Evolutionary conservation across 2,329 filamentous ascomycete species (phyloP).

Genomic region (Colletotrichum plurivorum): DNA sequence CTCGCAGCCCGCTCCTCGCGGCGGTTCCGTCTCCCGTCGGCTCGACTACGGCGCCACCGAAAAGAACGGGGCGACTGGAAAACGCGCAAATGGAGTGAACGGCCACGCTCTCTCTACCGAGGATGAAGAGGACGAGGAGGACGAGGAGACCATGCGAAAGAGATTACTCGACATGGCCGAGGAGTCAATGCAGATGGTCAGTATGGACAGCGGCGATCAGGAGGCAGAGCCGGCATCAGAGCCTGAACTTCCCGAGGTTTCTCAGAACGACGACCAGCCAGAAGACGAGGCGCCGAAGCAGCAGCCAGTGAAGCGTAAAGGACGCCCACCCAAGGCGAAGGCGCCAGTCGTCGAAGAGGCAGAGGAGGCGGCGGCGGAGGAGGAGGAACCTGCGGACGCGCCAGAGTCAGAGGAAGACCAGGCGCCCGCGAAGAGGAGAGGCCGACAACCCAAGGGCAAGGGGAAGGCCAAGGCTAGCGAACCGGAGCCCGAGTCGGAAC

Average conservation of each 20-base stretch:
- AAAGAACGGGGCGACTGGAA: conserved; percentile 43
- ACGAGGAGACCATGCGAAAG: conserved; percentile 43
- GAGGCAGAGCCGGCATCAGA: conserved; percentile 48
- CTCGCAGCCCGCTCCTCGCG: conserved; percentile 46
- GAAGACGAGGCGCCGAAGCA: conserved; percentile 34
- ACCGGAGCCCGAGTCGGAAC: conserved; percentile 10
- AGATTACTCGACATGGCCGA: conserved; percentile 50
- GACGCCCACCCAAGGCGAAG: conserved; percentile 35
- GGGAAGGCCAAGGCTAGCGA: conserved; percentile 36
- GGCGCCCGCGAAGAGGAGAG: conserved; percentile 20
- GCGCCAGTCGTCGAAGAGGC: conserved; percentile 25
- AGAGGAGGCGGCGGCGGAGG: conserved; percentile 24
- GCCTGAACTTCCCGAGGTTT: conserved; percentile 45
- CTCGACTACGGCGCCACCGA: conserved; percentile 63
- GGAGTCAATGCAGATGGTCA: conserved; percentile 60
- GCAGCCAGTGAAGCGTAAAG: conserved; percentile 31
- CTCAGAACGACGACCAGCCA: conserved; percentile 41
- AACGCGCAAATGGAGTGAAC: conserved; percentile 44
- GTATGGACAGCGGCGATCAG: conserved; percentile 44
- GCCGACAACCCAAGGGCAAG: conserved; percentile 40
- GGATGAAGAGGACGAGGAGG: conserved; percentile 48
- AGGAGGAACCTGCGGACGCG: conserved; percentile 38
- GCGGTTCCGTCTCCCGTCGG: conserved; percentile 64
- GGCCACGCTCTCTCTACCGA: conserved; percentile 44
- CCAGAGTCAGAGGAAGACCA: conserved; percentile 46